Base-by-base conservation (phyloP, 1,284 basidiomycete genomes). In the Papiliotrema fonsecae region DNA sequence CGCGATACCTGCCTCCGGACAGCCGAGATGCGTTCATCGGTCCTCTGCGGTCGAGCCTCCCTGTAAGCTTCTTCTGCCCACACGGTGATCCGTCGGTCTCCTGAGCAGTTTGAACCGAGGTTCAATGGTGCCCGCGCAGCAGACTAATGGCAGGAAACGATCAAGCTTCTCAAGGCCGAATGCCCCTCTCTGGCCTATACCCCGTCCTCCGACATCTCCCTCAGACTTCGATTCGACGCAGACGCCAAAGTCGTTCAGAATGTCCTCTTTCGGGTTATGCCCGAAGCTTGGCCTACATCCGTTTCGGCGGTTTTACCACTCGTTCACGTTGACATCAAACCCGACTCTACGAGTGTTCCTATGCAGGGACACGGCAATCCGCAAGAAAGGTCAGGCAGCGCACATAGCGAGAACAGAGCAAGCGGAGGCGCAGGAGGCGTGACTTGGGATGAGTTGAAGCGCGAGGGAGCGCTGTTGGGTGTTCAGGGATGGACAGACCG, bases 161-260 rank as follows among this genome's bases (percentile, higher is more conserved):
- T 61, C 43, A 37, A 27, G 1, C 37, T 55, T 6, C 37, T 58
- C 41, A 50, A 52, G 36, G 26, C 22, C 3, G 52, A 61, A 47
- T 62, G 61, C 37, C 61, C 56, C n/a, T 61, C 59, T 4, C 49
- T 67, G 34, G 43, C 54, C 21, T 22, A 47, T 42, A 45, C 97
- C 67, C 88, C 88, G 10, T 79, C 94, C 25, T 82, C 85, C 38
- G 88, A 94, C 61, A 91, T 97, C 58, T 89, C 88, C 60, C 81
- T 89, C 54, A 93, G 94, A 74, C 82, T 97, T 14, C 84, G 92
- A 62, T 81, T 97, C 45, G 94, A 97, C 36, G 55, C 49, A n/a
- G 44, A 46, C 18, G 45, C 47, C n/a, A 19, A 35, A n/a, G 45
- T 53, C 6, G 48, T 45, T n/a, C 38, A 54, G 22, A 27, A 52